Evolutionary conservation across 208 protist genomes (phyloP).

Genomic region (Eutreptiella sp.): DNA sequence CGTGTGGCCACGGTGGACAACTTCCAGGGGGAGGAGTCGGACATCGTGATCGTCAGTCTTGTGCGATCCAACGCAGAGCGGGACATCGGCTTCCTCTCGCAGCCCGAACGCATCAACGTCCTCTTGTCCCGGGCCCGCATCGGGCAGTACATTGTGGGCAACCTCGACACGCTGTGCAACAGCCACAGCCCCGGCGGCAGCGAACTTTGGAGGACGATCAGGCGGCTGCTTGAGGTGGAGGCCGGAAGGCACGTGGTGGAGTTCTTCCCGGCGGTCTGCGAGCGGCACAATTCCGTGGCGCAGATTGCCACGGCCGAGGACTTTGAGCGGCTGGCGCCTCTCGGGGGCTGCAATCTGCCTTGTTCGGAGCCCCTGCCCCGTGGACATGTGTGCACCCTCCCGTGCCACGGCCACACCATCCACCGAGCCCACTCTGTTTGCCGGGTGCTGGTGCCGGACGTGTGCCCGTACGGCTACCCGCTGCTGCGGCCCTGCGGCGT

Average conservation of each 20-base stretch:
- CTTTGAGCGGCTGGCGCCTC: neutral
- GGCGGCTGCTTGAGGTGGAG: neutral
- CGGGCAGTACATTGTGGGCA: constrained; percentile 43
- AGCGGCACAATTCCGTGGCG: constrained; percentile 9
- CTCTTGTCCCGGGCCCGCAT: constrained; percentile 43
- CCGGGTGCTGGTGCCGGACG: no score
- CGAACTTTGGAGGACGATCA: neutral
- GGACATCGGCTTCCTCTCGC: constrained; percentile 45
- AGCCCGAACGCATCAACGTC: constrained; percentile 47
- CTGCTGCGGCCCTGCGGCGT: no score
- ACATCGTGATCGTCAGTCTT: constrained; percentile 43
- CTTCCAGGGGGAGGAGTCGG: constrained; percentile 51
- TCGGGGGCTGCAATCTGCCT: constrained; percentile 24
- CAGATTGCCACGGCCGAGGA: neutral
- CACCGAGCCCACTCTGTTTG: no score
- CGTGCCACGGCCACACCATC: no score
- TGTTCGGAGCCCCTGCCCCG: constrained; percentile 25
- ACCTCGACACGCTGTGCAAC: constrained; percentile 12
- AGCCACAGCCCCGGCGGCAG: neutral
- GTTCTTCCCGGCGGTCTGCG: constrained; percentile 22
- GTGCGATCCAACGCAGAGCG: constrained; percentile 46
- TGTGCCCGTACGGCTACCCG: no score
- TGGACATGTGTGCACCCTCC: constrained; percentile 27
- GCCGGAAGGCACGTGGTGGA: neutral
- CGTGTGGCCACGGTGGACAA: constrained; percentile 47